A percentile compares a stretch with the other conserved stretches of the same genome.
These are phyloP conservation scores for Leptographium flavum DNA, from an alignment of 2,329 filamentous ascomycete genomes.

Conservation along the genomic window DNA sequence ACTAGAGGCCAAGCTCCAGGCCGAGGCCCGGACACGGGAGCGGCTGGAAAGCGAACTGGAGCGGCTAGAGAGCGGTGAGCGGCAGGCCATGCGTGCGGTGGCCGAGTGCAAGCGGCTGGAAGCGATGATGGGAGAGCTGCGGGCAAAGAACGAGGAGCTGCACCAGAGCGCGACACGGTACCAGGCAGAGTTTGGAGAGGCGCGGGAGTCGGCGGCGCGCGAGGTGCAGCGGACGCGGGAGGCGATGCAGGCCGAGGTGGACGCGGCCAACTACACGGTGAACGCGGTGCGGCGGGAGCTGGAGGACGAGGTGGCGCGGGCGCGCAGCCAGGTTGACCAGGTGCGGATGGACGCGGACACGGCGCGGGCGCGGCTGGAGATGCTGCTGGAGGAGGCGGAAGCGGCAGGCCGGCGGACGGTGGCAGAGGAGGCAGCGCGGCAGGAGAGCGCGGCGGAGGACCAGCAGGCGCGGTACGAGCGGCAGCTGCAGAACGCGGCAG, in stretches of 20 bases:
- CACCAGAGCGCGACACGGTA: conserved; percentile 54
- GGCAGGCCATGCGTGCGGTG: conserved; percentile 49
- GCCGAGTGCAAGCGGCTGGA: conserved; percentile 49
- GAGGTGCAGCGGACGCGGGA: conserved; percentile 72
- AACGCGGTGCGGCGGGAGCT: conserved; percentile 71
- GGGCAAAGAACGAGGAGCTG: conserved; percentile 56
- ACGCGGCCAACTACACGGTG: conserved; percentile 71
- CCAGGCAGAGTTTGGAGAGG: conserved; percentile 73
- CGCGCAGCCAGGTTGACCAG: conserved; percentile 64
- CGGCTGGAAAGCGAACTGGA: conserved; percentile 53
- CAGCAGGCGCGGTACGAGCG: conserved; percentile 62
- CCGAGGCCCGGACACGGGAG: conserved; percentile 56
- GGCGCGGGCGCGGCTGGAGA: conserved; percentile 65
- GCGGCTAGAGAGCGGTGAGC: conserved; percentile 48
- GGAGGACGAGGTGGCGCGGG: conserved; percentile 60
- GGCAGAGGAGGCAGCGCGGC: conserved; percentile 37
- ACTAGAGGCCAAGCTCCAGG: conserved; percentile 61
- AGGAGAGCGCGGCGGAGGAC: conserved; percentile 59
- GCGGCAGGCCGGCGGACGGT: conserved; percentile 38
- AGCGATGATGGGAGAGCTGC: conserved; percentile 37
- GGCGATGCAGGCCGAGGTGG: conserved; percentile 67
- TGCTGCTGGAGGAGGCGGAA: conserved; percentile 70
- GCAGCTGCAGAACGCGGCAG: conserved; percentile 55
- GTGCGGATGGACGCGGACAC: conserved; percentile 69
- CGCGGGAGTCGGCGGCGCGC: conserved; percentile 60